Percentiles rank a stretch among this genome's conserved stretches.
These are phyloP conservation scores for Isoetes taiwanensis DNA, from an alignment of 75 land plant species.

Conservation along the genomic window DNA sequence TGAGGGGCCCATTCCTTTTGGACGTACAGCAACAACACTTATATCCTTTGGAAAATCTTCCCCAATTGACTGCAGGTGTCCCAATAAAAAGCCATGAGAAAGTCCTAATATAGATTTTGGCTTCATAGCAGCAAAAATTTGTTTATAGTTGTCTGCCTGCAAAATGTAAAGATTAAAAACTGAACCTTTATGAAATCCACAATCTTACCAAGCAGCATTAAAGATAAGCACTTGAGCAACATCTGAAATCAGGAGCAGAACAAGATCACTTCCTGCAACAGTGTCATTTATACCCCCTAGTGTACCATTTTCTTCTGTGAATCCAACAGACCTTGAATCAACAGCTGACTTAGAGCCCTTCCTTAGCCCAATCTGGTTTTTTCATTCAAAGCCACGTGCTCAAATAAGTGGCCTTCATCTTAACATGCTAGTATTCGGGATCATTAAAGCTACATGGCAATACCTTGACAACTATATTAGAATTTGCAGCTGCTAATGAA, in stretches of 20 bases:
- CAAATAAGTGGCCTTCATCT: too few relatives aligned
- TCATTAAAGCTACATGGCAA: too few relatives aligned
- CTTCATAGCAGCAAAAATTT: slow-evolving; percentile 87
- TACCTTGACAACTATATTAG: slow-evolving; percentile 91
- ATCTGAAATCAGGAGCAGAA: slow-evolving; percentile 81
- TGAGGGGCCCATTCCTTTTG: slow-evolving; percentile 98
- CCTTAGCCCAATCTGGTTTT: slow-evolving; percentile 81
- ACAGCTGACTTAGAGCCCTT: slow-evolving; percentile 75
- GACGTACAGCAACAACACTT: slow-evolving; percentile 94
- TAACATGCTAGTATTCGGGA: too few relatives aligned
- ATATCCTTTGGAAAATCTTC: slow-evolving; percentile 79
- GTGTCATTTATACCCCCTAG: slow-evolving; percentile 86
- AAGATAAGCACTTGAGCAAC: slow-evolving; percentile 70
- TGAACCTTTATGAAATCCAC: too few relatives aligned
- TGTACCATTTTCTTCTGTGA: slow-evolving; percentile 87
- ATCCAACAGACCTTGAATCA: slow-evolving; percentile 90
- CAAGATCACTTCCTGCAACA: slow-evolving; percentile 74
- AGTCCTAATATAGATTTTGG: slow-evolving; percentile 86
- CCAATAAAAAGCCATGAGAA: slow-evolving; percentile 92
- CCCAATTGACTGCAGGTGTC: slow-evolving; percentile 82
- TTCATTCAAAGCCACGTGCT: too few relatives aligned
- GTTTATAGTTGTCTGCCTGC: slow-evolving; percentile 87
- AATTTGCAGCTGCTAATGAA: slow-evolving; percentile 65
- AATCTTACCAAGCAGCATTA: too few relatives aligned
- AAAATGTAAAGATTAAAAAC: too few relatives aligned